Conservation (phyloP, 2,329 filamentous ascomycete species). For the Penicillium sp. region DNA sequence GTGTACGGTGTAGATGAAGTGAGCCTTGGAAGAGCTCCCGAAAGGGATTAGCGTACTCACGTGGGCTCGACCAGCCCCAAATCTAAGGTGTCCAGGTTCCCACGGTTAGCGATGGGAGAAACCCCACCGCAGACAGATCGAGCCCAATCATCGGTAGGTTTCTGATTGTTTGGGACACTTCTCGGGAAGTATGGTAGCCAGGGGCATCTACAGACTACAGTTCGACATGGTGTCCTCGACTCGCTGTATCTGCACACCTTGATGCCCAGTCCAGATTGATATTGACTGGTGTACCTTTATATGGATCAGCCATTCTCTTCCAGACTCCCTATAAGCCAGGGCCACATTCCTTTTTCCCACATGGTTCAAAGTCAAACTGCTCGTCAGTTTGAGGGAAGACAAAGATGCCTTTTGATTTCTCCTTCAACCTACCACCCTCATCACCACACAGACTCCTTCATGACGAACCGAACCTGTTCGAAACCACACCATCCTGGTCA, state of each 20-base stretch:
- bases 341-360: not conserved
- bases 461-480: not conserved
- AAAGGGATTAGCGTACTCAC: conserved; percentile 21
- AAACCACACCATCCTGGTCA: not conserved
- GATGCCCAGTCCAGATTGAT: not conserved
- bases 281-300: not conserved
- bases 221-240: not conserved
- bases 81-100: not conserved
- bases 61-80: conserved; percentile 17
- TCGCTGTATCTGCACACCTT: not conserved
- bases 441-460: not conserved
- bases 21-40: conserved; percentile 7
- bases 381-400: not conserved
- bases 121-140: not conserved
- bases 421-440: not conserved
- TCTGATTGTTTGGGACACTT: not conserved
- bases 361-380: conserved; percentile 2
- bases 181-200: not conserved
- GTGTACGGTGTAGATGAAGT: too few relatives aligned
- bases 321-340: not conserved
- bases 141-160: not conserved
- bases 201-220: not conserved
- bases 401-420: not conserved
- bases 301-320: not conserved
- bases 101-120: not conserved